These are phyloP conservation scores for Quercus robur DNA, from an alignment of 306 rosid genomes.

Conservation along the genomic window DNA sequence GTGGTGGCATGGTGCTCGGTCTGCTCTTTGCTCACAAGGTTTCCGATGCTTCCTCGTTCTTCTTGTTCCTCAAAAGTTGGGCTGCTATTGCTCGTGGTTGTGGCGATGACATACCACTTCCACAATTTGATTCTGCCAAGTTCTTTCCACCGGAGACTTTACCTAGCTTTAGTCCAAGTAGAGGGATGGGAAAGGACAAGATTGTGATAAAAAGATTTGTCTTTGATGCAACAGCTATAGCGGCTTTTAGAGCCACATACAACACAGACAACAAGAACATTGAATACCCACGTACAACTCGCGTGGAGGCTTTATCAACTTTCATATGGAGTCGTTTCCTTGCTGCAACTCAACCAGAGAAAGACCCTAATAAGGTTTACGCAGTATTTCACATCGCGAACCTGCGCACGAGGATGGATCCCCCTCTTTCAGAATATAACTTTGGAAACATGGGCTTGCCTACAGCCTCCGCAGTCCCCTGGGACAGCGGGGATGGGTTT, in stretches of 20 bases:
- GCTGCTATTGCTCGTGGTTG: slow-evolving; percentile 27
- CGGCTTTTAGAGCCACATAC: slow-evolving; percentile 33
- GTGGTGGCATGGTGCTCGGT: slow-evolving; percentile 61
- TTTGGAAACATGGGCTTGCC: slow-evolving; percentile 37
- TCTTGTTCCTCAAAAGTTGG: slow-evolving; percentile 43
- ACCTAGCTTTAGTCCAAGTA: background rate
- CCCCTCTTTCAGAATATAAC: slow-evolving; percentile 21
- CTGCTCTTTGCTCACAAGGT: slow-evolving; percentile 46
- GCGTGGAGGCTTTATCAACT: slow-evolving; percentile 54
- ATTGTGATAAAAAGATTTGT: slow-evolving; percentile 45
- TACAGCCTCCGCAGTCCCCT: background rate
- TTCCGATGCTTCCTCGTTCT: slow-evolving; percentile 39
- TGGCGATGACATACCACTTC: background rate
- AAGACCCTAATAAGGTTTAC: background rate
- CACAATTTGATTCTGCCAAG: slow-evolving; percentile 35
- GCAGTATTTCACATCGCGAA: slow-evolving; percentile 39
- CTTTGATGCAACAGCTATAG: slow-evolving; percentile 33
- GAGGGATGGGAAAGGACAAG: slow-evolving; percentile 27
- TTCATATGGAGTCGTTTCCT: slow-evolving; percentile 57
- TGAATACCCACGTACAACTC: slow-evolving; percentile 27
- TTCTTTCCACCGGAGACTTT: slow-evolving; percentile 46
- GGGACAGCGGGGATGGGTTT: background rate
- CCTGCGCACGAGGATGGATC: slow-evolving; percentile 48
- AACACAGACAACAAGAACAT: background rate
- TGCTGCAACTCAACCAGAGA: slow-evolving; percentile 17